Percentiles rank a stretch among this genome's conserved stretches.
phyloP scores from a whole-genome alignment of 305 asterid genomes.

The Fraxinus ornus region DNA sequence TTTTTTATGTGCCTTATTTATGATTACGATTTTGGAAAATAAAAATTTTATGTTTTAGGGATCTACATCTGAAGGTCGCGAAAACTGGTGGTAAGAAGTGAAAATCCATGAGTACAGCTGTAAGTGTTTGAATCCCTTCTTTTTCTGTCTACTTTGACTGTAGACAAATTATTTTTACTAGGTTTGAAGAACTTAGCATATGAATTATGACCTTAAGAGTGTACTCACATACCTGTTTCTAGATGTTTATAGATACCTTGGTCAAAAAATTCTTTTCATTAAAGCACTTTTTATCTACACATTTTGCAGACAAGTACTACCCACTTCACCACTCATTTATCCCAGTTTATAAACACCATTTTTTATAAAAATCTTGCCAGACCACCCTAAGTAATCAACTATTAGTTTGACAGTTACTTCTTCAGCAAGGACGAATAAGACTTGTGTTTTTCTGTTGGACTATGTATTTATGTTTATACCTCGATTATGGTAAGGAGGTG shows the following conservation, averaged over 20 bases:
- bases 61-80: conserved; percentile 57
- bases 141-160: background rate
- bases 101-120: conserved; percentile 77
- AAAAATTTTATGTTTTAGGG: conserved; percentile 1
- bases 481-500: background rate
- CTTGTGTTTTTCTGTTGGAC: background rate
- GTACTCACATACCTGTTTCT: background rate
- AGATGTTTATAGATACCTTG: background rate
- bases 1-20: background rate
- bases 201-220: conserved; percentile 1
- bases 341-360: background rate
- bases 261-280: background rate
- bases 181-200: background rate
- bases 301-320: background rate
- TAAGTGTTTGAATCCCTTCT: conserved; percentile 38
- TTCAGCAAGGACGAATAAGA: background rate
- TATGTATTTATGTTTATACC: conserved; percentile 8
- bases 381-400: background rate
- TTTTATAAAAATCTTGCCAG: background rate
- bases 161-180: background rate
- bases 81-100: conserved; percentile 95
- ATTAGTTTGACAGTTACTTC: background rate
- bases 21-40: background rate
- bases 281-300: background rate
- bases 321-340: background rate